These are phyloP conservation scores for Stephanodiscus triporus DNA, from an alignment of 108 stramenopile species.

Conservation along the genomic window DNA sequence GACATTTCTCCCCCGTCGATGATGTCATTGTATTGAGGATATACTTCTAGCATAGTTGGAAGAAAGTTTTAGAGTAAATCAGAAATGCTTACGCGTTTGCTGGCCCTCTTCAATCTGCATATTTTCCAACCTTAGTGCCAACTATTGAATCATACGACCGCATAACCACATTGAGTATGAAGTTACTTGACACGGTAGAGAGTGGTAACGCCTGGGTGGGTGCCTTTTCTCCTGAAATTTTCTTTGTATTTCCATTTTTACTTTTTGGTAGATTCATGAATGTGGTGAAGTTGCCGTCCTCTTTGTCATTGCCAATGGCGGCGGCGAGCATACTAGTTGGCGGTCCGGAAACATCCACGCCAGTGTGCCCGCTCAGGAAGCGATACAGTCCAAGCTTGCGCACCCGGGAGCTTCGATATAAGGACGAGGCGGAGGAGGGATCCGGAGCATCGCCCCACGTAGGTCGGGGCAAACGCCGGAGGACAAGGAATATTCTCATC, in stretches of 20 bases:
- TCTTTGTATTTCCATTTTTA: slow-evolving; percentile 39
- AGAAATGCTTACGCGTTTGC: slow-evolving; percentile 37
- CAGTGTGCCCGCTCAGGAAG: slow-evolving; percentile 61
- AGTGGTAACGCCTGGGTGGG: slow-evolving; percentile 33
- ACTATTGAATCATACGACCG: slow-evolving; percentile 73
- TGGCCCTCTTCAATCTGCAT: slow-evolving; percentile 58
- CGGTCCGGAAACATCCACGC: slow-evolving; percentile 32
- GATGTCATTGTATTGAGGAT: too few relatives aligned
- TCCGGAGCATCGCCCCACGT: slow-evolving; percentile 69
- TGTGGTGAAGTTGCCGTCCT: slow-evolving; percentile 11
- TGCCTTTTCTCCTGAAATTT: slow-evolving; percentile 6
- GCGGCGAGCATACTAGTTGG: neutral
- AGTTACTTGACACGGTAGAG: slow-evolving; percentile 46
- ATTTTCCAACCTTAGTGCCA: slow-evolving; percentile 70
- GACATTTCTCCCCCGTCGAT: slow-evolving; percentile 14
- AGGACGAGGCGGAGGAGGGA: slow-evolving; percentile 66
- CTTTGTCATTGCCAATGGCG: neutral
- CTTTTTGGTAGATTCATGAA: slow-evolving; percentile 46
- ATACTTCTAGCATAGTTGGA: slow-evolving; percentile 43
- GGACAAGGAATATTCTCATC: neutral
- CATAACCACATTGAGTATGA: slow-evolving; percentile 64
- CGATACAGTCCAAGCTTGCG: slow-evolving; percentile 80
- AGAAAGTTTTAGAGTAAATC: slow-evolving; percentile 43
- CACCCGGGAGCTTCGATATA: slow-evolving; percentile 59
- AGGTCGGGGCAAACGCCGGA: slow-evolving; percentile 31